Percentiles rank a stretch among this genome's conserved stretches.
phyloP scores from a whole-genome alignment of 345 rosid genomes.

The Murraya koenigii region DNA sequence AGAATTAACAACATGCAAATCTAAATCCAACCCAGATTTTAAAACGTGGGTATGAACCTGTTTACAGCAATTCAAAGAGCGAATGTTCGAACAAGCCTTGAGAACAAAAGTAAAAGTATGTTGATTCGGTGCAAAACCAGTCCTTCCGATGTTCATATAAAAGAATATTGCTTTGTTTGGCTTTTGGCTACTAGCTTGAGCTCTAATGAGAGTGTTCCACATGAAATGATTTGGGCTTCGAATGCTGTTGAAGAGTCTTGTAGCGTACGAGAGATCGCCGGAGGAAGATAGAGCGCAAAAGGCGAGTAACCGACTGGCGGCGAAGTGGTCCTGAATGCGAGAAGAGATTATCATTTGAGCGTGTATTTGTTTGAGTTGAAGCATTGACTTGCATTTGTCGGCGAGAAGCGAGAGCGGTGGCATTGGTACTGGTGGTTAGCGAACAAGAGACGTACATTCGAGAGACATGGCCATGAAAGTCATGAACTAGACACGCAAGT shows the following conservation, averaged over 20 bases:
- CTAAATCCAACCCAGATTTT: conserved; percentile 21
- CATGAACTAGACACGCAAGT: background rate
- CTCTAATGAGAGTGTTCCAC: conserved; percentile 33
- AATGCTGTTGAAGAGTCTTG: conserved; percentile 8
- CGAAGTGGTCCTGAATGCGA: conserved; percentile 22
- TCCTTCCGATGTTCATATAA: conserved; percentile 12
- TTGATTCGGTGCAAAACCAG: conserved; percentile 10
- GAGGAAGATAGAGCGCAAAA: conserved; percentile 20
- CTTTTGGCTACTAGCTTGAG: conserved; percentile 7
- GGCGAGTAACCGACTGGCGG: conserved; percentile 23
- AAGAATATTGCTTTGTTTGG: conserved; percentile 13
- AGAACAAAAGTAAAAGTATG: conserved; percentile 25
- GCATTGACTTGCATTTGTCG: conserved; percentile 22
- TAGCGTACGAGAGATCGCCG: conserved; percentile 20
- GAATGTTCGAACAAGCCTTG: conserved; percentile 16
- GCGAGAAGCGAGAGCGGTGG: conserved; percentile 17
- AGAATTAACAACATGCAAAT: conserved; percentile 22
- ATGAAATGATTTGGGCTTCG: conserved; percentile 22
- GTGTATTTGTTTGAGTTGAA: conserved; percentile 23
- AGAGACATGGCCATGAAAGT: background rate
- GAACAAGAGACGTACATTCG: background rate
- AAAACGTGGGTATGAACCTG: conserved; percentile 22
- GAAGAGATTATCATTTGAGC: conserved; percentile 28
- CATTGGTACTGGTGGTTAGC: background rate
- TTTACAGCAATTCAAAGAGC: conserved; percentile 13